phyloP scores from a whole-genome alignment of 495 filamentous ascomycete species.

The Talaromyces wortmannii region DNA sequence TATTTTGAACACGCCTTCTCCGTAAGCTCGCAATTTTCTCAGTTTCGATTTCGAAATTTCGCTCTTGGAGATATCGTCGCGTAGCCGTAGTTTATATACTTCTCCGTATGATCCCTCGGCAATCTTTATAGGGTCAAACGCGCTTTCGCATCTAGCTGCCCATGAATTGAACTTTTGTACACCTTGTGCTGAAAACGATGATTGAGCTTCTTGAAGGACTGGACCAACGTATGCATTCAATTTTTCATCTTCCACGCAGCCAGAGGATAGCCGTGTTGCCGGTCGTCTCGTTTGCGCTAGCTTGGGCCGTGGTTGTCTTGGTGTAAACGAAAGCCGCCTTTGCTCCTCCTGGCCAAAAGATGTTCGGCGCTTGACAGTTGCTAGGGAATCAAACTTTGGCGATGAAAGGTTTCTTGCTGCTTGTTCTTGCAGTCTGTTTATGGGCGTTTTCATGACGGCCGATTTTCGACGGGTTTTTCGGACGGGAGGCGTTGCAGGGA shows the following conservation, averaged over 20 bases:
- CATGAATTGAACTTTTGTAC: constrained; percentile 37
- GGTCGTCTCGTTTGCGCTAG: constrained; percentile 10
- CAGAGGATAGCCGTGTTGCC: constrained; percentile 22
- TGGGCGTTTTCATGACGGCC: background rate
- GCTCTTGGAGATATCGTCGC: constrained; percentile 26
- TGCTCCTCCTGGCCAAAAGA: background rate
- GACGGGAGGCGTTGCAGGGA: background rate
- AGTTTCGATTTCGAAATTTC: constrained; percentile 35
- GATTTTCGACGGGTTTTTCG: background rate
- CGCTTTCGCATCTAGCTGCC: constrained; percentile 31
- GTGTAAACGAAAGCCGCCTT: constrained; percentile 3
- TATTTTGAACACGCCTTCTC: constrained; percentile 42
- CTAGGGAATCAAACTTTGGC: background rate
- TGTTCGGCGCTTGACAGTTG: constrained; percentile 3
- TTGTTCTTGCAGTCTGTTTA: background rate
- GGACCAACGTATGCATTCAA: constrained; percentile 29
- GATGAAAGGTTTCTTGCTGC: background rate
- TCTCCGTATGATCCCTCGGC: constrained; percentile 47
- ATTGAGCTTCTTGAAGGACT: constrained; percentile 32
- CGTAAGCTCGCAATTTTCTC: constrained; percentile 29
- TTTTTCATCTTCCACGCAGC: constrained; percentile 28
- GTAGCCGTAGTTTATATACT: constrained; percentile 39
- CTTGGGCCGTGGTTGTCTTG: constrained; percentile 2
- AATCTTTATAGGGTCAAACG: constrained; percentile 39
- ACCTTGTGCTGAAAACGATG: constrained; percentile 25